Evolutionary conservation across 108 stramenopile species (phyloP), one percentile per base, ranked within the genome.

Genomic region (Cylindrotheca fusiformis): DNA sequence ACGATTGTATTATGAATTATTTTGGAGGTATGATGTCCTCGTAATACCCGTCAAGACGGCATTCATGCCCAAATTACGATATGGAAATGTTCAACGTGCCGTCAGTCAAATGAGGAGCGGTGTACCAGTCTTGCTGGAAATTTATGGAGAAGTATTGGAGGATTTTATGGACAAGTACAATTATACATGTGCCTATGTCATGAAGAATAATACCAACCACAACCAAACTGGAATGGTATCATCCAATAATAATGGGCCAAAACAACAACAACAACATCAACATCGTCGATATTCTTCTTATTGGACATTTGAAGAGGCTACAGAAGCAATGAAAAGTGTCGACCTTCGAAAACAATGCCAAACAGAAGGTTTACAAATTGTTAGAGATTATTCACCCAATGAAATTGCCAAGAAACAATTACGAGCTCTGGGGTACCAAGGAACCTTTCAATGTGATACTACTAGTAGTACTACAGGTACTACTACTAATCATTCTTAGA

Each of bases 21-120:
- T 63, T 36, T 48, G 63, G 18, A 52, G 21, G 23, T 63, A 48
- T 30, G 50, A 63, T 52, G 50, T 48, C 20, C 32, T 63, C n/a
- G 50, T 63, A 30, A 51, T 63, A 4, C 31, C 49, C 14, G 63
- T 51, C 4, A 63, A 63, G 32, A 63, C 36, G 10, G 36, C 36
- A 6, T 41, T 41, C 20, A 32, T 31, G 12, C 17, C 21, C 1
- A 63, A 63, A 36, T 36, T 63, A 20, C 25, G 48, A 21, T 63
- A 63, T 51, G 63, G 63, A 32, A 63, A 63, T 51, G 63, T 63
- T 21, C 63, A 63, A 52, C 22, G 63, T 23, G 51, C 51, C 4
- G 28, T 63, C 0, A 63, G 63, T 51, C 63, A 63, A 48, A 63
- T 63, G 63, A 29, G 63, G 23, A 63, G 63, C 19, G 63, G 63